A percentile compares a stretch with the other conserved stretches of the same genome.
Conservation (phyloP, 2,329 filamentous ascomycete genomes). For the Aspergillus latus region DNA sequence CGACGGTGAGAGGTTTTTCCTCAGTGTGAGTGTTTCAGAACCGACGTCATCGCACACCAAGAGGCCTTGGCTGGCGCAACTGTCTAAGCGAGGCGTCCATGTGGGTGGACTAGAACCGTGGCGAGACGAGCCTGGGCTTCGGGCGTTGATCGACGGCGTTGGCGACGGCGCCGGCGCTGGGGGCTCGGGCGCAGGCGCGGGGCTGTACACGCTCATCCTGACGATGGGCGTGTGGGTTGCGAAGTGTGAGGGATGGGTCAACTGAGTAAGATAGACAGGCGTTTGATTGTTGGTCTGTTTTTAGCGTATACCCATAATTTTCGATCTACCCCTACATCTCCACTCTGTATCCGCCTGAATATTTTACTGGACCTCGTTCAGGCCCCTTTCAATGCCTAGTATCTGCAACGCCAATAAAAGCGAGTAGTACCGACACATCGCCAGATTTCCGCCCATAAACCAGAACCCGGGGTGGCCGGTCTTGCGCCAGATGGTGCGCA, state of each 20-base stretch:
- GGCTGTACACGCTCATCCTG: slow-evolving; percentile 33
- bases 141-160: slow-evolving; percentile 18
- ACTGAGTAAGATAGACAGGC: neutral
- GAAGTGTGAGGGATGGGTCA: slow-evolving; percentile 30
- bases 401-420: slow-evolving; percentile 53
- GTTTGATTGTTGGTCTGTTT: neutral
- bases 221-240: slow-evolving; percentile 33
- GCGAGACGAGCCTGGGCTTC: slow-evolving; percentile 21
- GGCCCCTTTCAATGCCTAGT: slow-evolving; percentile 42
- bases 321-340: neutral
- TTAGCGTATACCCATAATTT: neutral
- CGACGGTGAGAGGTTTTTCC: slow-evolving; percentile 14
- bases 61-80: slow-evolving; percentile 19
- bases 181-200: slow-evolving; percentile 10
- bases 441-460: slow-evolving; percentile 67
- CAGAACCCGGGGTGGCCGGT: slow-evolving; percentile 66
- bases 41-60: neutral
- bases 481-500: slow-evolving; percentile 59
- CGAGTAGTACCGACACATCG: slow-evolving; percentile 63
- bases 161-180: slow-evolving; percentile 14
- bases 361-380: neutral
- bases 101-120: slow-evolving; percentile 28
- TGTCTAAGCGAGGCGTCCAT: slow-evolving; percentile 24
- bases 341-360: no score
- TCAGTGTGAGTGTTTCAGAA: neutral